These are phyloP conservation scores for Uronychia setigera DNA, from an alignment of 73 alveolate species.

Conservation along the genomic window DNA sequence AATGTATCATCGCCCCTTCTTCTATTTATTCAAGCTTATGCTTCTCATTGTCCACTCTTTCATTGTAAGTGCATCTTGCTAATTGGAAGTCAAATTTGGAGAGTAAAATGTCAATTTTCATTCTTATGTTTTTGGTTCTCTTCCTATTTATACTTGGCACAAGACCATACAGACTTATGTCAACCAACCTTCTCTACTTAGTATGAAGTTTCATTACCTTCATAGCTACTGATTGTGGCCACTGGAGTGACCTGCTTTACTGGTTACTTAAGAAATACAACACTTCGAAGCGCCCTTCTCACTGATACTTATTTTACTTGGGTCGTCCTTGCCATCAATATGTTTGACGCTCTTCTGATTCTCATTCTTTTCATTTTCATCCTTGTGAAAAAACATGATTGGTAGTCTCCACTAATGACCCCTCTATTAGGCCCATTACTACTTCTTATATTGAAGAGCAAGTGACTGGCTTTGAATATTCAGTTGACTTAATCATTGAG, in stretches of 20 bases:
- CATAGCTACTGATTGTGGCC: conserved; percentile 1
- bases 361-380: too few species aligned
- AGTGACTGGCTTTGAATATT: background rate
- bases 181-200: conserved; percentile 13
- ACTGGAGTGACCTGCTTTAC: background rate
- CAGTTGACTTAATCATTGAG: conserved; percentile 8
- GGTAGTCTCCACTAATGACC: too few species aligned
- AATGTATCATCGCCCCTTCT: conserved; percentile 37
- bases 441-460: background rate
- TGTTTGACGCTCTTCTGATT: too few species aligned
- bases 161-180: conserved; percentile 24
- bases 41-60: conserved; percentile 31
- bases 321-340: background rate
- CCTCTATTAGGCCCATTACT: conserved; percentile 3
- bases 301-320: conserved; percentile 23
- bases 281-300: conserved; percentile 23
- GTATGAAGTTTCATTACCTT: background rate
- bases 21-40: background rate
- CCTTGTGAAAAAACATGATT: too few species aligned
- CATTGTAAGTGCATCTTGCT: background rate
- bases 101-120: conserved; percentile 13
- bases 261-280: conserved; percentile 6
- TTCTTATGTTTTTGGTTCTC: conserved; percentile 10
- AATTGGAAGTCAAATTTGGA: background rate
- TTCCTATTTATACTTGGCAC: conserved; percentile 8